phyloP scores from a whole-genome alignment of 2,329 filamentous ascomycete species.

The Gaeumannomyces tritici region DNA sequence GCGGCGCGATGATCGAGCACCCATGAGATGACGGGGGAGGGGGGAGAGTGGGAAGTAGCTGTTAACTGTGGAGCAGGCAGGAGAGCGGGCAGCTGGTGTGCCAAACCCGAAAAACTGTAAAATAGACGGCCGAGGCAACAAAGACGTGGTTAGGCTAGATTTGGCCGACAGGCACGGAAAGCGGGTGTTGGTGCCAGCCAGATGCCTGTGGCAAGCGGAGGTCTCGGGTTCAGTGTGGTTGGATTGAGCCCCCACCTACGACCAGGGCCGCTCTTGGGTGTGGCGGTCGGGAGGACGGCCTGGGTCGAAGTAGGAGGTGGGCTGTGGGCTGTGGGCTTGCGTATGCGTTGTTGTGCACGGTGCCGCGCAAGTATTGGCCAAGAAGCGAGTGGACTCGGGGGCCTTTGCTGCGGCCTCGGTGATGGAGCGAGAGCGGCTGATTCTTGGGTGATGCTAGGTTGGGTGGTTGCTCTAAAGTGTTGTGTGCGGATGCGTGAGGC shows the following conservation, averaged over 20 bases:
- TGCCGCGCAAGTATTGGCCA: background rate
- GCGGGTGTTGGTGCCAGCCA: background rate
- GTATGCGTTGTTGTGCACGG: background rate
- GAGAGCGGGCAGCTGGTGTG: background rate
- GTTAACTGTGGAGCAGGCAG: background rate
- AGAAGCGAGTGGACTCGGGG: background rate
- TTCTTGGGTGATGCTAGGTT: no score
- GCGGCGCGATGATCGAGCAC: background rate
- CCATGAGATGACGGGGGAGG: background rate
- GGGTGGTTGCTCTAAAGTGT: background rate
- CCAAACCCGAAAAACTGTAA: background rate
- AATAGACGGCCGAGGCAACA: background rate
- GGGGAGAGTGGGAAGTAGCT: background rate
- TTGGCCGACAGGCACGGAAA: background rate
- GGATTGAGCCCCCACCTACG: no score
- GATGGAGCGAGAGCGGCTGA: background rate
- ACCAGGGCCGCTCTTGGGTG: background rate
- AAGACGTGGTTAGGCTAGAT: background rate
- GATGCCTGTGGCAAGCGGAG: background rate
- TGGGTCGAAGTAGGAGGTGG: background rate
- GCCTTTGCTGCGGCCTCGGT: no score
- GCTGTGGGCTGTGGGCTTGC: background rate
- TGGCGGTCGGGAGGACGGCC: background rate
- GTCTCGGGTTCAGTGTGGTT: background rate
- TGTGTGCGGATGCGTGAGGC: background rate